Evolutionary conservation across 257 asterid species (phyloP), one percentile per base, ranked within the genome.

Genomic region (Nicotiana sylvestris): DNA sequence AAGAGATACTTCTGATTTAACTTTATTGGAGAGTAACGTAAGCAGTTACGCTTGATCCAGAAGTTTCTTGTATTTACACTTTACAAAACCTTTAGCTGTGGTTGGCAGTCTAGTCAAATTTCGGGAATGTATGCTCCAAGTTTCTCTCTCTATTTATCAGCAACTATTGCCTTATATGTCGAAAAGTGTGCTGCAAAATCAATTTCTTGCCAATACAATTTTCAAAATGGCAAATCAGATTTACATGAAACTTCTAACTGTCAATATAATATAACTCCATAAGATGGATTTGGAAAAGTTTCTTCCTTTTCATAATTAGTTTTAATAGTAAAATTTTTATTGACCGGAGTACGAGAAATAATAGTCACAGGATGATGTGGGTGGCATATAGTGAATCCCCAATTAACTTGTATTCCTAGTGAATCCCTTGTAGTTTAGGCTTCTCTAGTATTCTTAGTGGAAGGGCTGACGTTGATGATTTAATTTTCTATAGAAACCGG

Each of bases 1-100:
- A 93, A 92, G 90, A 93, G 86, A 46, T 87, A 92, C 74, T 91
- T 89, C 68, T 89, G 60, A 88, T 82, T 72, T 85, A 27, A 15
- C 4, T 21, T 27, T 74, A 33, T 8, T 27, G 80, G 5, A 3
- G 80, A 27, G 37, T 49, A 74, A 51, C 46, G 64, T 7, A 27
- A 43, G 16, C 21, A 1, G n/a, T 70, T 43, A 25, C 21, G 10
- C 77, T 69, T 18, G 57, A 69, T 69, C 61, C 21, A 18, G 9
- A 25, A 46, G 37, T 46, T 25, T 69, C 33, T 39, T 72, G 15
- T 25, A n/a, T 58, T 11, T 11, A 10, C 25, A 21, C 79, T 5
- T 46, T 51, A 51, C 49, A 74, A 74, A 49, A 27, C 27, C 27
- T 27, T 21, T 57, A 74, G 80, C 39, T 12, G 49, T 46, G 25